A percentile compares a stretch with the other conserved stretches of the same genome.
phyloP scores from a whole-genome alignment of 164 flowering plant genomes.

The Malania oleifera region DNA sequence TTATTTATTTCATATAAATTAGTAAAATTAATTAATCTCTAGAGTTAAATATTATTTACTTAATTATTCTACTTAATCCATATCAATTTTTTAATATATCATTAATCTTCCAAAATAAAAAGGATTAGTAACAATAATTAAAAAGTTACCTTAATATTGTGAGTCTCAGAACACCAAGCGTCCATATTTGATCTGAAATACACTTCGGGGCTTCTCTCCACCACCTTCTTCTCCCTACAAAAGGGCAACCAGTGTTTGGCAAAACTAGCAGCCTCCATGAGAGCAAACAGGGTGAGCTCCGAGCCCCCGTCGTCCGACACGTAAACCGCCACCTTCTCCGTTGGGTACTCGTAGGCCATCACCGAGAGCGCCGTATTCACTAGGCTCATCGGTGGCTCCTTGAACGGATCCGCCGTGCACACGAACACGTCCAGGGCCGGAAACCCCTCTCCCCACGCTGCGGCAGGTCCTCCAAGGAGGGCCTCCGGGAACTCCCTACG shows the following conservation, averaged over 20 bases:
- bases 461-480: slow-evolving; percentile 10
- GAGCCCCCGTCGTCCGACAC: slow-evolving; percentile 70
- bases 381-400: slow-evolving; percentile 55
- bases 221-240: slow-evolving; percentile 32
- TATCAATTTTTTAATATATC: too few relatives aligned
- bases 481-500: slow-evolving; percentile 26
- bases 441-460: slow-evolving; percentile 11
- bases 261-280: slow-evolving; percentile 59
- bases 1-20: too few relatives aligned
- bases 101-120: too few relatives aligned
- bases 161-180: slow-evolving; percentile 13
- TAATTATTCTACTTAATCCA: too few relatives aligned
- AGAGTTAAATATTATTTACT: too few relatives aligned
- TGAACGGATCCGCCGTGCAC: slow-evolving; percentile 65
- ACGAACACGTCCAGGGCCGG: slow-evolving; percentile 54
- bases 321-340: slow-evolving; percentile 49
- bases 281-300: slow-evolving; percentile 49
- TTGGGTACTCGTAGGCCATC: slow-evolving; percentile 65
- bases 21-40: too few relatives aligned
- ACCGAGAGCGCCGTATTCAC: slow-evolving; percentile 54
- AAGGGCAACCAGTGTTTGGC: slow-evolving; percentile 54
- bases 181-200: slow-evolving; percentile 22
- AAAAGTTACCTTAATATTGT: slow-evolving; percentile 43
- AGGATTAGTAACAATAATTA: too few relatives aligned
- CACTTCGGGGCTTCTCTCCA: slow-evolving; percentile 37